phyloP scores from a whole-genome alignment of 805 yeast genomes.

The Kregervanrija fluxuum region DNA sequence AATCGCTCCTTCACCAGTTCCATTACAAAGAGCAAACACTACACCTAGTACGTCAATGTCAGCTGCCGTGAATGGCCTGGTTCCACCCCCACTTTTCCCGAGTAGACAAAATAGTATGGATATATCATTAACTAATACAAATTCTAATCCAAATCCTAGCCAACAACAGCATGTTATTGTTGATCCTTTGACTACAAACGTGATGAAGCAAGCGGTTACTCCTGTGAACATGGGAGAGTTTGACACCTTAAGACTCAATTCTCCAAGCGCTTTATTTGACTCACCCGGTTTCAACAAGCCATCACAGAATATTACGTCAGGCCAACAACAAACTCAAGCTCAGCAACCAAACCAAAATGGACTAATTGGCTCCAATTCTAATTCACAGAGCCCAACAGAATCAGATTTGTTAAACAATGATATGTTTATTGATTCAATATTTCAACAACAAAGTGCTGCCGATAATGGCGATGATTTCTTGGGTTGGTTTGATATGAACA shows the following conservation, averaged over 20 bases:
- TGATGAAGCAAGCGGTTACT: too few relatives aligned
- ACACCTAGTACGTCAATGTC: constrained; percentile 16
- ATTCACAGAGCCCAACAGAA: constrained; percentile 17
- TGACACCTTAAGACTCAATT: too few relatives aligned
- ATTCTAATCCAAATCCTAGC: too few relatives aligned
- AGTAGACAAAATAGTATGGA: background rate
- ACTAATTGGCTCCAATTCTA: constrained; percentile 1
- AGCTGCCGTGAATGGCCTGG: constrained; percentile 19
- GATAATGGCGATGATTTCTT: constrained; percentile 81
- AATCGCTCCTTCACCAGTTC: background rate
- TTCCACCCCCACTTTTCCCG: constrained; percentile 23
- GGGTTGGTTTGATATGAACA: constrained; percentile 88
- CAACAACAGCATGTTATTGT: too few relatives aligned
- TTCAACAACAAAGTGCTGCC: constrained; percentile 73
- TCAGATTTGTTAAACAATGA: constrained; percentile 22
- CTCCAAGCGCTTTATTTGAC: too few relatives aligned
- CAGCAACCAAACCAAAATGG: too few relatives aligned
- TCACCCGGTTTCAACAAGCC: too few relatives aligned
- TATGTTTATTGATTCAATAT: constrained; percentile 42
- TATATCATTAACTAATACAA: too few relatives aligned
- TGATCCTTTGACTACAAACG: too few relatives aligned
- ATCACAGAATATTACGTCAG: too few relatives aligned
- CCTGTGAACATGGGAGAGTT: too few relatives aligned
- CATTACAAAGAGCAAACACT: constrained; percentile 5
- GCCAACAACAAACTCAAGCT: too few relatives aligned